Evolutionary conservation across 495 filamentous ascomycete genomes (phyloP), one percentile per base, ranked within the genome.

Genomic region (Aspergillus coremiiformis): DNA sequence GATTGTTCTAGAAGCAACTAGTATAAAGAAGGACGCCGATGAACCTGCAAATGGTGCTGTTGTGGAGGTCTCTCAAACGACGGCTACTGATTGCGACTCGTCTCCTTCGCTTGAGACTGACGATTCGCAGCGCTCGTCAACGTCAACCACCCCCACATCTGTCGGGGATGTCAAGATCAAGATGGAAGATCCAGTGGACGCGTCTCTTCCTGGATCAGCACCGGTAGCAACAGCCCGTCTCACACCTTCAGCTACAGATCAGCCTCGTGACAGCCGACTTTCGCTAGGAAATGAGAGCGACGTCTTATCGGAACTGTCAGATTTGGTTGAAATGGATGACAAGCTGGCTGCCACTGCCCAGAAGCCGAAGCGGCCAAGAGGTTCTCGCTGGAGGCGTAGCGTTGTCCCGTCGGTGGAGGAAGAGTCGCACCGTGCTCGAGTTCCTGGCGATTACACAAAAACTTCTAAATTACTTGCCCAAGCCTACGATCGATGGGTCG

Each of bases 401-500:
- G 49, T 78, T 5, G 52, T 76, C 24, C 58, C 70, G 20, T 74
- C 74, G 0, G 70, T 74, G 29, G 76, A 78, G 47, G 63, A 66
- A 19, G 68, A 73, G 24, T 51, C 56, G n/a, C 59, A 70, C 11
- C 54, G 69, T 19, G 64, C 72, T 57, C 74, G 85, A 41, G 66
- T 76, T 0, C 89, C 87, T 0, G 86, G 88, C 0, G 89, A 94
- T 62, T 92, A 91, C 62, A 83, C 83, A 47, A 84, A 86, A 26
- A 91, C 87, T 0, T 76, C 81, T 0, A 67, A 78, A 22, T 74
- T 95, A 1, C 83, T 95, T 4, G 79, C 82, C 0, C 81, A 86
- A 45, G 78, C 84, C 3, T 84, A 85, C 54, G 82, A 82, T 49
- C 85, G 86, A 15, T 95, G 90, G 90, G 85, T 95, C 30, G 78